phyloP scores from a whole-genome alignment of 805 yeast species.

The Zygoascus bituminiphila region DNA sequence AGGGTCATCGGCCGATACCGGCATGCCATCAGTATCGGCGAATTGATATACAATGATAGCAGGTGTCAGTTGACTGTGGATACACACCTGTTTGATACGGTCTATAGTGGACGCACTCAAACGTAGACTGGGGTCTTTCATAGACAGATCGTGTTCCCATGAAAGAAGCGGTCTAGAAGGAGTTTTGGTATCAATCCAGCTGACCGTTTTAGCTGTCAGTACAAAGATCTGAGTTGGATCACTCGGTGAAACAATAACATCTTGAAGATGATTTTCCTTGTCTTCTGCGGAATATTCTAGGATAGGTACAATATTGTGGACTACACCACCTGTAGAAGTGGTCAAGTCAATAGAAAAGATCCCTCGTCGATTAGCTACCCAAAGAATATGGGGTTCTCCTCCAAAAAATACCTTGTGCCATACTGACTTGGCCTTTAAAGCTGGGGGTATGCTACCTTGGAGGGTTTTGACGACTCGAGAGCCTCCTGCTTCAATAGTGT shows the following conservation, averaged over 20 bases:
- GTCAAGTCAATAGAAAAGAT: neutral
- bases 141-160: constrained; percentile 63
- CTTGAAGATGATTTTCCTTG: constrained; percentile 13
- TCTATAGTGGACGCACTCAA: constrained; percentile 29
- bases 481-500: constrained; percentile 19
- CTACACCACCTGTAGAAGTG: neutral
- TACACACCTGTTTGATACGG: constrained; percentile 17
- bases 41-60: constrained; percentile 31
- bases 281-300: constrained; percentile 5
- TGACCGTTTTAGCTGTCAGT: constrained; percentile 59
- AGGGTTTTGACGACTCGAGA: neutral
- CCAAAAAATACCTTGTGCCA: constrained; percentile 1
- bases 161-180: constrained; percentile 45
- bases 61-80: constrained; percentile 30
- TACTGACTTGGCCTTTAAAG: neutral
- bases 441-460: neutral
- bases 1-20: constrained; percentile 35
- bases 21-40: constrained; percentile 29
- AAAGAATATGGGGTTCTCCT: neutral
- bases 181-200: constrained; percentile 36
- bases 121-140: constrained; percentile 45
- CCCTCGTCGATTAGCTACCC: neutral
- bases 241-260: constrained; percentile 7
- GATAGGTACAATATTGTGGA: neutral
- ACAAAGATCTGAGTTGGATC: constrained; percentile 38